These are phyloP conservation scores for Cercospora beticola DNA, from an alignment of 2,329 filamentous ascomycete genomes.

Conservation along the genomic window DNA sequence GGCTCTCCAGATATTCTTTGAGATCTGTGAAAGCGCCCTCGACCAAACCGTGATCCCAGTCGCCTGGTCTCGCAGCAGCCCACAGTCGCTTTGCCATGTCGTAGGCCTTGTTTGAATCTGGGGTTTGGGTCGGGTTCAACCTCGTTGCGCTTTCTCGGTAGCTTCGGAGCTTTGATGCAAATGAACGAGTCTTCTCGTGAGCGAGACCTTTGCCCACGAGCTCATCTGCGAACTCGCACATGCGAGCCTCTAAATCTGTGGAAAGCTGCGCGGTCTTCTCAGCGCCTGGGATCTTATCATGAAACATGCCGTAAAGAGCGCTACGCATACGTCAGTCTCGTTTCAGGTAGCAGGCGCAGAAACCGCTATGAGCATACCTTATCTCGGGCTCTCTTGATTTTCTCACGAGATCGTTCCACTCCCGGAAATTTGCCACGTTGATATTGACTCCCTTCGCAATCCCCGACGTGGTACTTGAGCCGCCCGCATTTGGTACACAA, in stretches of 20 bases:
- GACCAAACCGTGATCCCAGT: slow-evolving; percentile 4
- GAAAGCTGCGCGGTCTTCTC: not conserved
- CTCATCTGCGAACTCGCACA: not conserved
- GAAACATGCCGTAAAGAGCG: not conserved
- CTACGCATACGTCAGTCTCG: not conserved
- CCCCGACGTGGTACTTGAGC: not conserved
- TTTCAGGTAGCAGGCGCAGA: too few relatives aligned
- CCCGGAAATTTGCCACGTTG: not conserved
- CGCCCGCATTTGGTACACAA: not conserved
- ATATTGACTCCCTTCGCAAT: not conserved
- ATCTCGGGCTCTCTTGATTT: slow-evolving; percentile 2
- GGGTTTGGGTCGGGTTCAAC: not conserved
- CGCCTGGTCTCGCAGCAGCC: not conserved
- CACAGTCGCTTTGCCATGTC: not conserved
- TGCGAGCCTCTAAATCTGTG: not conserved
- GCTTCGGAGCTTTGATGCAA: not conserved
- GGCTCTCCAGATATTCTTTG: not conserved
- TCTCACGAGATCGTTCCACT: slow-evolving; percentile 1
- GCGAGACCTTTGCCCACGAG: not conserved
- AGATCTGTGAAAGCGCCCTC: not conserved
- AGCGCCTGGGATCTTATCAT: not conserved
- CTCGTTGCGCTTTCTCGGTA: not conserved
- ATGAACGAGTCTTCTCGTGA: not conserved
- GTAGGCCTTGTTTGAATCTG: not conserved
- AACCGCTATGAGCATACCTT: not conserved